These are phyloP conservation scores for Ascoidea tarda DNA, from an alignment of 805 yeast species.

Conservation along the genomic window DNA sequence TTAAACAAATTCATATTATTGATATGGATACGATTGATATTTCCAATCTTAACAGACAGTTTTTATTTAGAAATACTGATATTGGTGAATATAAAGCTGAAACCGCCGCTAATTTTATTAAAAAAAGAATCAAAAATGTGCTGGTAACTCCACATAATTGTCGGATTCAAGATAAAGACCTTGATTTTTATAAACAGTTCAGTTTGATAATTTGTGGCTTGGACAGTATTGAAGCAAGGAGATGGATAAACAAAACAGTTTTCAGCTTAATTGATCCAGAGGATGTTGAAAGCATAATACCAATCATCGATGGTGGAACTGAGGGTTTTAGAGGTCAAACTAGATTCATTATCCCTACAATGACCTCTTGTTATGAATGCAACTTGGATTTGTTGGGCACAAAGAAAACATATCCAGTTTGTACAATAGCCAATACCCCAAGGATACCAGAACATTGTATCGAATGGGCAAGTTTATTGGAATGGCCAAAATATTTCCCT, in stretches of 20 bases:
- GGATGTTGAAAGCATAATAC: conserved; percentile 34
- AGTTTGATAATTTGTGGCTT: conserved; percentile 72
- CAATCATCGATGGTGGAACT: conserved; percentile 87
- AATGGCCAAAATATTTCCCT: conserved; percentile 47
- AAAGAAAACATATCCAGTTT: conserved; percentile 65
- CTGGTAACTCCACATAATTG: conserved; percentile 45
- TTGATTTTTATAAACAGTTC: conserved; percentile 52
- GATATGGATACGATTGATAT: conserved; percentile 78
- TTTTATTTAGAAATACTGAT: conserved; percentile 45
- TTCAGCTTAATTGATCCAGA: conserved; percentile 46
- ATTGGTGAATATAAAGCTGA: conserved; percentile 55
- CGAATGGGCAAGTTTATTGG: conserved; percentile 72
- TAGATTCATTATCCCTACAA: conserved; percentile 71
- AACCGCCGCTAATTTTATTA: conserved; percentile 47
- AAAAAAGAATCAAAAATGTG: conserved; percentile 28
- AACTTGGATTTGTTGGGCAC: conserved; percentile 61
- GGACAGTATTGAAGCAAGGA: conserved; percentile 78
- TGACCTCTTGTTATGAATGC: conserved; percentile 89
- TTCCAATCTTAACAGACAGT: conserved; percentile 67
- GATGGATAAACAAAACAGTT: conserved; percentile 73
- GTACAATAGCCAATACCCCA: conserved; percentile 93
- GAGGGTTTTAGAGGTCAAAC: conserved; percentile 92
- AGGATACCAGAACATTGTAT: conserved; percentile 88
- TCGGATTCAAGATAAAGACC: conserved; percentile 49
- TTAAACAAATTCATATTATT: conserved; percentile 47